Percentiles rank a stretch among this genome's conserved stretches.
Conservation (phyloP, 2,329 filamentous ascomycete species). For the Cercospora canescens region DNA sequence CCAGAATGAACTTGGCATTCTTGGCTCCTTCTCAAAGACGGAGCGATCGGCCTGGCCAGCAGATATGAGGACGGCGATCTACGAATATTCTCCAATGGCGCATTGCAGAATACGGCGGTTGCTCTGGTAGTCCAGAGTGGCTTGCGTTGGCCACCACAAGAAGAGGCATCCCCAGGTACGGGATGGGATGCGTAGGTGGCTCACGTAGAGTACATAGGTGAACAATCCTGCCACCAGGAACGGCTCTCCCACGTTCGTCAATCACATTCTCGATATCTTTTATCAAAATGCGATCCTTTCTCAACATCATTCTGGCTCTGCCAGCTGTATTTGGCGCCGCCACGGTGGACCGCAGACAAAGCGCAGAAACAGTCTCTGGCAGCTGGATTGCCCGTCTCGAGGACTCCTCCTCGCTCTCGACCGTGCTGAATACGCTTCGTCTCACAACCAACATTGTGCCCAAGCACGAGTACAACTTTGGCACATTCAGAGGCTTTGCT, state of each 20-base stretch:
- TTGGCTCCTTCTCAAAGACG: conserved; percentile 9
- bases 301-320: conserved; percentile 23
- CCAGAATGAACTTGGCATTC: neutral
- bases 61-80: neutral
- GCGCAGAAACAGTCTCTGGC: conserved; percentile 19
- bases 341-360: conserved; percentile 20
- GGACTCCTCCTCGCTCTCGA: conserved; percentile 14
- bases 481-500: conserved; percentile 41
- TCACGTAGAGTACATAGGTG: neutral
- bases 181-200: neutral
- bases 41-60: neutral
- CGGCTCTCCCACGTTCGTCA: neutral
- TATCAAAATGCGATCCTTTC: conserved; percentile 24
- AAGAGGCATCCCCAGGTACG: neutral
- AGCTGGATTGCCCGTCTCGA: conserved; percentile 26
- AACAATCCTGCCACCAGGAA: neutral
- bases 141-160: neutral
- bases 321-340: conserved; percentile 24
- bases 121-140: neutral
- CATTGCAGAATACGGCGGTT: neutral
- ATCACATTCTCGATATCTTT: neutral
- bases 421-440: conserved; percentile 17
- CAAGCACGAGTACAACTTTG: conserved; percentile 40
- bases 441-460: conserved; percentile 17
- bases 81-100: neutral